These are phyloP conservation scores for Neonectria ditissima DNA, from an alignment of 2,329 filamentous ascomycete genomes.

Conservation along the genomic window DNA sequence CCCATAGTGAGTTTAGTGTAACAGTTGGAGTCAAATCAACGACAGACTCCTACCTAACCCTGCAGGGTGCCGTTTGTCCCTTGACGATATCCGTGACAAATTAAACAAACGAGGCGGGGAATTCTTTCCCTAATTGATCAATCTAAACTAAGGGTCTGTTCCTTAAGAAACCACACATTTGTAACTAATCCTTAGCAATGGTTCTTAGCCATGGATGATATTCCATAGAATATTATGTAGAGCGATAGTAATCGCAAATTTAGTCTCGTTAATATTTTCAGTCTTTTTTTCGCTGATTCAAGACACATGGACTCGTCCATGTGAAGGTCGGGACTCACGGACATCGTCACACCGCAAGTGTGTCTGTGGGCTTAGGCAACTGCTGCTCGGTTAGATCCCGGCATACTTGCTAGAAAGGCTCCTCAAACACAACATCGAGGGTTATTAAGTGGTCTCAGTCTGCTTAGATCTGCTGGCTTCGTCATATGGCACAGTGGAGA, in stretches of 20 bases:
- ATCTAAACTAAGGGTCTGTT: too few species aligned
- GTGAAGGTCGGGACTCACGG: neutral
- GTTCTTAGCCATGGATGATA: too few species aligned
- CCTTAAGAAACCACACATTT: too few species aligned
- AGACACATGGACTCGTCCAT: neutral
- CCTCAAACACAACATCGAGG: neutral
- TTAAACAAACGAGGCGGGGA: too few species aligned
- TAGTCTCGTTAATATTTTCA: neutral
- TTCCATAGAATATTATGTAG: too few species aligned
- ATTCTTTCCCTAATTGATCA: too few species aligned
- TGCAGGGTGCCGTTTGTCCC: too few species aligned
- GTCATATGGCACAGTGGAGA: neutral
- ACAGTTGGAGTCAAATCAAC: too few species aligned
- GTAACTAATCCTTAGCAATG: too few species aligned
- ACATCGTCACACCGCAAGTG: neutral
- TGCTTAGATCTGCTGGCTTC: neutral
- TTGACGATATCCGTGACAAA: too few species aligned
- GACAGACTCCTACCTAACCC: too few species aligned
- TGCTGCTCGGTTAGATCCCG: neutral
- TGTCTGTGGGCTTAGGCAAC: neutral
- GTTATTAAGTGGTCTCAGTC: conserved; percentile 13
- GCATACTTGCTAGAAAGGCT: neutral
- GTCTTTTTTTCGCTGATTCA: neutral
- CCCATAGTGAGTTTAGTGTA: too few species aligned
- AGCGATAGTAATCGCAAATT: neutral